These are phyloP conservation scores for Paraglomus brasilianum DNA, from an alignment of 192 early-diverging fungal genomes.

Conservation along the genomic window DNA sequence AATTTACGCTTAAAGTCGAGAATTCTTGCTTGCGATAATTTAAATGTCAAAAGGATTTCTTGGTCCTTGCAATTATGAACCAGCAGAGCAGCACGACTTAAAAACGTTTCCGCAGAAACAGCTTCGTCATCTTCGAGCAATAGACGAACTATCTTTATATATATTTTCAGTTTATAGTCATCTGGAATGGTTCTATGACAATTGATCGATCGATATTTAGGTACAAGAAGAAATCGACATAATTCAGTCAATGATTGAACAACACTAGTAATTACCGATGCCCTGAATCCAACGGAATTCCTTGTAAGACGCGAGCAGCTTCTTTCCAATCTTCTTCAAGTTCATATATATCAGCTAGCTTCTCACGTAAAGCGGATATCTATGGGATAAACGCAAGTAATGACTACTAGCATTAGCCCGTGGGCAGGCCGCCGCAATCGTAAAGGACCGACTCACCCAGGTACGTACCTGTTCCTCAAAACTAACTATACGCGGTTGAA, in stretches of 20 bases:
- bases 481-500: conserved; percentile 72
- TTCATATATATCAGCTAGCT: conserved; percentile 73
- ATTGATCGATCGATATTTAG: conserved; percentile 24
- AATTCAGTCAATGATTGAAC: neutral
- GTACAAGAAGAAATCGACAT: conserved; percentile 15
- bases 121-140: conserved; percentile 84
- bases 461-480: conserved; percentile 76
- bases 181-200: conserved; percentile 50
- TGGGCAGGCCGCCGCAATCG: neutral
- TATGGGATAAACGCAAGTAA: conserved; percentile 19
- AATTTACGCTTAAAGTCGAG: conserved; percentile 85
- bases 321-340: conserved; percentile 76
- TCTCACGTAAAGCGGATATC: conserved; percentile 72
- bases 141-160: conserved; percentile 82
- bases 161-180: conserved; percentile 74
- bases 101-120: conserved; percentile 73
- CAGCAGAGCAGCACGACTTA: conserved; percentile 79
- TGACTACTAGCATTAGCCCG: too few species aligned
- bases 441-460: neutral
- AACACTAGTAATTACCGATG: conserved; percentile 52
- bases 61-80: conserved; percentile 55
- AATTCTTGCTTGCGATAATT: conserved; percentile 78
- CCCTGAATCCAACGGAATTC: conserved; percentile 88
- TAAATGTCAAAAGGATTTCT: conserved; percentile 63
- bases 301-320: conserved; percentile 83